Percentiles rank a stretch among this genome's conserved stretches.
Conservation (phyloP, 345 rosid genomes). For the Microthlaspi erraticum region DNA sequence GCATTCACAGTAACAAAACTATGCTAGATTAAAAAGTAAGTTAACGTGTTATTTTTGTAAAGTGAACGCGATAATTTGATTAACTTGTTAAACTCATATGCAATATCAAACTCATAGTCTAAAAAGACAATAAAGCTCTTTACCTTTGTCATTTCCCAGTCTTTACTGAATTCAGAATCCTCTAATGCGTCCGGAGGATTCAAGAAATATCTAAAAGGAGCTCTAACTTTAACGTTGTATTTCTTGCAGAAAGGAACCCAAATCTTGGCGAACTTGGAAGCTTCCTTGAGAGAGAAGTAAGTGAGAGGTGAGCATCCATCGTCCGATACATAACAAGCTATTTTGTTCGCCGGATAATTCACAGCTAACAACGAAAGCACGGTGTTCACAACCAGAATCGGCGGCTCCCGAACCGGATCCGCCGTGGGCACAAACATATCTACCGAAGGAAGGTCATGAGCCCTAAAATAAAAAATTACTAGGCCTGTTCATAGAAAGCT, state of each 20-base stretch:
- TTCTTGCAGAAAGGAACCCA: slow-evolving; percentile 84
- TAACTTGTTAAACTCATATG: no score
- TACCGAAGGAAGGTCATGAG: slow-evolving; percentile 57
- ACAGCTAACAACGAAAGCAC: slow-evolving; percentile 57
- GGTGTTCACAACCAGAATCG: slow-evolving; percentile 43
- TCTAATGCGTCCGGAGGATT: background rate
- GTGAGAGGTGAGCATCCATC: slow-evolving; percentile 68
- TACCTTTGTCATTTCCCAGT: slow-evolving; percentile 62
- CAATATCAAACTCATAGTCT: no score
- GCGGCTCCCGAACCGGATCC: slow-evolving; percentile 40
- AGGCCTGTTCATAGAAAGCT: background rate
- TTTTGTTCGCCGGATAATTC: slow-evolving; percentile 59
- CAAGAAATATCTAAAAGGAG: slow-evolving; percentile 71
- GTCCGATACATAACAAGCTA: slow-evolving; percentile 65
- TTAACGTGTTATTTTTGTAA: background rate
- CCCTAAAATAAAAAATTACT: slow-evolving; percentile 38
- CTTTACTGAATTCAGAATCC: slow-evolving; percentile 52
- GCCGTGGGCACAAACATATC: slow-evolving; percentile 66
- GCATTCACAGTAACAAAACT: background rate
- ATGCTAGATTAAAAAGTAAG: background rate
- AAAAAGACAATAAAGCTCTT: no score
- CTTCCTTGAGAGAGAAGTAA: slow-evolving; percentile 64
- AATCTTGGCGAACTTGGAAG: slow-evolving; percentile 61
- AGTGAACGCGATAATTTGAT: background rate
- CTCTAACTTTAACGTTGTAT: slow-evolving; percentile 57